Evolutionary conservation across 257 asterid species (phyloP).

Genomic region (Fraxinus excelsior): DNA sequence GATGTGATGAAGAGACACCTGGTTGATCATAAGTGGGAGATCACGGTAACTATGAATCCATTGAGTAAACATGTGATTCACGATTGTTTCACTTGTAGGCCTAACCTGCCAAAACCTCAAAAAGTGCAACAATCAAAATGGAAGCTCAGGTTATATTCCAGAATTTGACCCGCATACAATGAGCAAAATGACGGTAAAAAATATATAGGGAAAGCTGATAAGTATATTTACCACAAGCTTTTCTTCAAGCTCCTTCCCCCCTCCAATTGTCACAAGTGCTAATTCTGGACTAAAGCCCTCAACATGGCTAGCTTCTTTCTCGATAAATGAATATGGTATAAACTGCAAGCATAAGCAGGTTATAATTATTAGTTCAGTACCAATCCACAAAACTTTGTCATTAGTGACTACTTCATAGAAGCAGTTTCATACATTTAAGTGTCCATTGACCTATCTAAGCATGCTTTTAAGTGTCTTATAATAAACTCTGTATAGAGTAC

Average conservation of each 20-base stretch:
- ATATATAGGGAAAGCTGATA: slow-evolving; percentile 11
- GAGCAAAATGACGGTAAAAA: slow-evolving; percentile 18
- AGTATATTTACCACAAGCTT: slow-evolving; percentile 87
- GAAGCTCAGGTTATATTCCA: slow-evolving; percentile 44
- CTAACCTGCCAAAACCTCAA: slow-evolving; percentile 99
- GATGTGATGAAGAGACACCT: slow-evolving; percentile 47
- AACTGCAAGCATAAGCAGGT: slow-evolving; percentile 49
- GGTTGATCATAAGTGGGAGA: slow-evolving; percentile 98
- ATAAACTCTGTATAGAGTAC: neutral
- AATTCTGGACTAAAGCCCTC: slow-evolving; percentile 98
- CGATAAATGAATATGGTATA: slow-evolving; percentile 92
- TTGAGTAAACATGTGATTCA: slow-evolving; percentile 98
- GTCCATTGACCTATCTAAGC: neutral
- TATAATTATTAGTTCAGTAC: slow-evolving; percentile 20
- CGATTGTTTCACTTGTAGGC: slow-evolving; percentile 99
- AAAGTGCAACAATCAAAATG: slow-evolving; percentile 63
- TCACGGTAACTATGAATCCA: slow-evolving; percentile 99
- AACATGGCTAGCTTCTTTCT: slow-evolving; percentile 98
- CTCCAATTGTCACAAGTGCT: slow-evolving; percentile 96
- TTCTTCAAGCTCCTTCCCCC: slow-evolving; percentile 99
- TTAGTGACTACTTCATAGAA: slow-evolving; percentile 8
- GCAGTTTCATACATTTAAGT: neutral
- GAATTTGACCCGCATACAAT: slow-evolving; percentile 22
- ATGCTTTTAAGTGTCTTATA: neutral
- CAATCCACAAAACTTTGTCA: slow-evolving; percentile 20